phyloP scores from a whole-genome alignment of 1,284 basidiomycete species.

The Rugosomyces carneus region DNA sequence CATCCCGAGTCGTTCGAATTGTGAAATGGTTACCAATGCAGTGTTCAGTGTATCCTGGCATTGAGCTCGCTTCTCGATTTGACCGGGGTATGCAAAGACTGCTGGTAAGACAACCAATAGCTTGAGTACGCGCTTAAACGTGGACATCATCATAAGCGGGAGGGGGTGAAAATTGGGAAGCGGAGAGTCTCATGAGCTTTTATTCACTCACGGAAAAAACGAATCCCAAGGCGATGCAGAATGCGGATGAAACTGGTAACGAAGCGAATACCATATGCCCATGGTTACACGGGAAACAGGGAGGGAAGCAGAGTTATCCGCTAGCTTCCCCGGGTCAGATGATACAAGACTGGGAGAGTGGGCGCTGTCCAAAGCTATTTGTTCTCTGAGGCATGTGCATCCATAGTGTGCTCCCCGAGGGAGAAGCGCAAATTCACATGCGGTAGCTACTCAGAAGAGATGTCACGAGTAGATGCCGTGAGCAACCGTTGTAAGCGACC shows the following conservation, averaged over 20 bases:
- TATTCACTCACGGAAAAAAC: not conserved
- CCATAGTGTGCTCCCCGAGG: not conserved
- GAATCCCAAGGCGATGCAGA: too few relatives aligned
- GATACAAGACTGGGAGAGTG: not conserved
- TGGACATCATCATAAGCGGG: slow-evolving; percentile 1
- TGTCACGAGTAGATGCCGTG: not conserved
- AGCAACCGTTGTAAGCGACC: too few relatives aligned
- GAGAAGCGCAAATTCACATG: not conserved
- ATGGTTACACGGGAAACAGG: not conserved
- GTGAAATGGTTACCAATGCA: slow-evolving; percentile 21
- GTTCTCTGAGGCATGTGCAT: not conserved
- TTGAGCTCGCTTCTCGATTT: slow-evolving; percentile 22
- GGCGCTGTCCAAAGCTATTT: not conserved
- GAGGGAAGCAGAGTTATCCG: not conserved
- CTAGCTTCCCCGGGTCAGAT: not conserved
- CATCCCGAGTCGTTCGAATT: not conserved
- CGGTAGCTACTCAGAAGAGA: not conserved
- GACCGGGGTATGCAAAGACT: slow-evolving; percentile 4
- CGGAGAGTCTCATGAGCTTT: not conserved
- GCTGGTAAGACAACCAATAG: slow-evolving; percentile 3
- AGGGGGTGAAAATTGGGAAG: not conserved
- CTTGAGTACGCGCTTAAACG: not conserved
- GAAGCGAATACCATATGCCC: not conserved
- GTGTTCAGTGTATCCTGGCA: slow-evolving; percentile 28
- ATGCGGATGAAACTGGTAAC: not conserved